A percentile compares a stretch with the other conserved stretches of the same genome.
These are phyloP conservation scores for Suhomyces kunorum DNA, from an alignment of 1,139 yeast species.

Conservation along the genomic window DNA sequence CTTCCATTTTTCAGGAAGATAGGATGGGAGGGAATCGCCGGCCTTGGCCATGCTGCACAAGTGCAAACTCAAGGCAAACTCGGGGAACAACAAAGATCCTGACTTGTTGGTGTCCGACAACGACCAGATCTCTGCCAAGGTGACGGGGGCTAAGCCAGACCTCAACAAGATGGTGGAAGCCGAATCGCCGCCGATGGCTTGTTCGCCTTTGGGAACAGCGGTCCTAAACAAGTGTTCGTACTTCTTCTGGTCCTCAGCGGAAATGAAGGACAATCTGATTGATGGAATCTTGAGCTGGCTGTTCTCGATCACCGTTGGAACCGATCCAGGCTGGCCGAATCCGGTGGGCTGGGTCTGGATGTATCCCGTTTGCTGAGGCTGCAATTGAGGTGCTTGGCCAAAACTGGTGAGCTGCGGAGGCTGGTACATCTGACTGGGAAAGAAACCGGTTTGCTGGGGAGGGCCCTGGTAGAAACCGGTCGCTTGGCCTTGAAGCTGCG, in stretches of 20 bases:
- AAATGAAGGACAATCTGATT: slow-evolving; percentile 78
- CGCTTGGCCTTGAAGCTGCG: slow-evolving; percentile 20
- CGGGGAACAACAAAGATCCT: slow-evolving; percentile 87
- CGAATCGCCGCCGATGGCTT: slow-evolving; percentile 70
- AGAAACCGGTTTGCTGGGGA: slow-evolving; percentile 4
- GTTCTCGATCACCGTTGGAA: slow-evolving; percentile 34
- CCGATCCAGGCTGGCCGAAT: slow-evolving; percentile 24
- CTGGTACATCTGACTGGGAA: not conserved
- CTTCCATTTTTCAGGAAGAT: slow-evolving; percentile 67
- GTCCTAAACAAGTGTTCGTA: slow-evolving; percentile 81
- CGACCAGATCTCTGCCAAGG: slow-evolving; percentile 88
- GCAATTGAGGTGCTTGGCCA: slow-evolving; percentile 20
- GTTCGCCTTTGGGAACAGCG: slow-evolving; percentile 76
- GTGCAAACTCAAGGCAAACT: slow-evolving; percentile 90
- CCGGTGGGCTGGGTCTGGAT: slow-evolving; percentile 44
- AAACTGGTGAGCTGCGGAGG: slow-evolving; percentile 22
- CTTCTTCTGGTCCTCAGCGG: slow-evolving; percentile 81
- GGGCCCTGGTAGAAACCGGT: slow-evolving; percentile 24
- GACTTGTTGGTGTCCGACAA: slow-evolving; percentile 84
- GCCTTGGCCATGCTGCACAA: slow-evolving; percentile 76
- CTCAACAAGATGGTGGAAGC: slow-evolving; percentile 80
- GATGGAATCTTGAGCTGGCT: slow-evolving; percentile 55
- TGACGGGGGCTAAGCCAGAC: slow-evolving; percentile 74
- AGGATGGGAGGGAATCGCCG: slow-evolving; percentile 75
- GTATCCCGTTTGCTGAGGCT: slow-evolving; percentile 36